A percentile compares a stretch with the other conserved stretches of the same genome.
These are phyloP conservation scores for Leucogyrophana mollusca DNA, from an alignment of 768 basidiomycete species.

Conservation along the genomic window DNA sequence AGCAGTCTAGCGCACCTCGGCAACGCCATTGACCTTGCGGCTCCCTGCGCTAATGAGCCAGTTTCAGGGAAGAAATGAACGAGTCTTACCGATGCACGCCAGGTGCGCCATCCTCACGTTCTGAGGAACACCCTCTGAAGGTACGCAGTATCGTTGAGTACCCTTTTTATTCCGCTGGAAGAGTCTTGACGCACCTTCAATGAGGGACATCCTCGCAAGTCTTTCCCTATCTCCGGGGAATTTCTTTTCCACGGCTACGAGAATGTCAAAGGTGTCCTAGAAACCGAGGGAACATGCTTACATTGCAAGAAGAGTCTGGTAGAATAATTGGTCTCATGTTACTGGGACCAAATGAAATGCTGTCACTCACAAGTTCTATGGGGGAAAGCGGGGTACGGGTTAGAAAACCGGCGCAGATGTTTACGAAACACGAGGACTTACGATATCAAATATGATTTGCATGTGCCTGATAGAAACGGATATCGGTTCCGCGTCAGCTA, in stretches of 20 bases:
- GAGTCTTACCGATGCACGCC: constrained; percentile 73
- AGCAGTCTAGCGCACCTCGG: constrained; percentile 52
- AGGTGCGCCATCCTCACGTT: constrained; percentile 90
- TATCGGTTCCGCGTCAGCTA: too few species aligned
- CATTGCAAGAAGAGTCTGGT: constrained; percentile 62
- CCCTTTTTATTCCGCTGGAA: not conserved
- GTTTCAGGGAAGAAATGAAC: not conserved
- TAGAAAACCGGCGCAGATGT: constrained; percentile 38
- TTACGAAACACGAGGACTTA: constrained; percentile 39
- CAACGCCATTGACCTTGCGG: constrained; percentile 92
- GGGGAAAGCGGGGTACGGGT: too few species aligned
- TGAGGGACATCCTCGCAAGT: constrained; percentile 84
- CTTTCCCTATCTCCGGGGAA: constrained; percentile 86
- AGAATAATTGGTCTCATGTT: not conserved
- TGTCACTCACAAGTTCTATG: constrained; percentile 42
- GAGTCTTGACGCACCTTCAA: constrained; percentile 61
- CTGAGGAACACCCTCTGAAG: constrained; percentile 78
- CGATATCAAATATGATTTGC: constrained; percentile 92
- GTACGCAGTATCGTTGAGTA: not conserved
- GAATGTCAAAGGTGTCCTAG: constrained; percentile 7
- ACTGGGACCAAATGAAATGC: not conserved
- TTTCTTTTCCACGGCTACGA: constrained; percentile 76
- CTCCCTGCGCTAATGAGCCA: constrained; percentile 43
- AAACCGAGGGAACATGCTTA: constrained; percentile 26
- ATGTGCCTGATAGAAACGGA: constrained; percentile 60